A percentile compares a stretch with the other conserved stretches of the same genome.
These are phyloP conservation scores for Aegilops sharonensis DNA, from an alignment of 176 grass and related monocot genomes.

Conservation along the genomic window DNA sequence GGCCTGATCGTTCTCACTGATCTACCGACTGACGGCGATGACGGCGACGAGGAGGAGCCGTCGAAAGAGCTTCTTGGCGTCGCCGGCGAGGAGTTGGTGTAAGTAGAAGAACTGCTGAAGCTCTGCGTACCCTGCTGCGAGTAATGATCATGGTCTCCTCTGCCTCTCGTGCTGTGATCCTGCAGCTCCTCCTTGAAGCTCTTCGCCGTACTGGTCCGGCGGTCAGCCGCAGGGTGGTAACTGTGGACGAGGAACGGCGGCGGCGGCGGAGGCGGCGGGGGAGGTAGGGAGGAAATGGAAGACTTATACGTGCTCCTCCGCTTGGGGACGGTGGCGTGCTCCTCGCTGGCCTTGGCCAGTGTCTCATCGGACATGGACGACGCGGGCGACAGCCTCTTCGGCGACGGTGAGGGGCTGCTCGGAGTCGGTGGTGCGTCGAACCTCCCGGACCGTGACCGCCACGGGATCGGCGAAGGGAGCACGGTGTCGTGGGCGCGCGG, in stretches of 20 bases:
- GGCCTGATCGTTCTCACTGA: conserved; percentile 62
- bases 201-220: conserved; percentile 34
- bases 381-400: conserved; percentile 43
- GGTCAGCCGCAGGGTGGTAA: conserved; percentile 40
- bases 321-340: conserved; percentile 23
- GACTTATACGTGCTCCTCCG: conserved; percentile 50
- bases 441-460: conserved; percentile 56
- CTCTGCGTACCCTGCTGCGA: neutral
- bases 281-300: conserved; percentile 29
- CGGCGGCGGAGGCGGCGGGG: conserved; percentile 67
- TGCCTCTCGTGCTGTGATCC: conserved; percentile 52
- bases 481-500: conserved; percentile 30
- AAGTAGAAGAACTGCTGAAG: conserved; percentile 20
- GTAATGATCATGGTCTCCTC: conserved; percentile 4
- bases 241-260: conserved; percentile 61
- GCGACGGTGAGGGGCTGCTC: conserved; percentile 29
- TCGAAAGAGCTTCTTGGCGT: conserved; percentile 54
- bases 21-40: conserved; percentile 11
- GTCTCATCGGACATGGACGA: conserved; percentile 51
- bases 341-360: conserved; percentile 50
- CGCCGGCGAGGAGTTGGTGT: conserved; percentile 32
- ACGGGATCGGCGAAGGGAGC: conserved; percentile 91
- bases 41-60: conserved; percentile 15
- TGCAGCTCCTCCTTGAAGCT: conserved; percentile 90
- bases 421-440: conserved; percentile 30